These are phyloP conservation scores for Solanum neorickii DNA, from an alignment of 257 asterid genomes.

Conservation along the genomic window DNA sequence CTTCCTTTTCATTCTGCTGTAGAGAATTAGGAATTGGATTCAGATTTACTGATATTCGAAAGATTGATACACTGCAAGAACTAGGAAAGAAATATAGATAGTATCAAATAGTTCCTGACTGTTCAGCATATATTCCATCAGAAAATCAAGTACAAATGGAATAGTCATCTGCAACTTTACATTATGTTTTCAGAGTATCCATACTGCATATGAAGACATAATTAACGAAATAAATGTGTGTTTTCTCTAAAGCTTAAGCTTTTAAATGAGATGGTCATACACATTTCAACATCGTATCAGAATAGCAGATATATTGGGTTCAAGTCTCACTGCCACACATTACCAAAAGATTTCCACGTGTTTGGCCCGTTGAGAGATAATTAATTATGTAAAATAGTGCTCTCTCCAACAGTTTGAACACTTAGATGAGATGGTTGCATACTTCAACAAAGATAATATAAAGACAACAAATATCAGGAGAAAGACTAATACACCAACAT, in stretches of 20 bases:
- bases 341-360: background rate
- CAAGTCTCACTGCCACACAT: background rate
- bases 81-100: background rate
- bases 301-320: background rate
- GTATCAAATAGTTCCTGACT: background rate
- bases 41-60: background rate
- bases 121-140: background rate
- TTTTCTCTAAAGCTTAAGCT: background rate
- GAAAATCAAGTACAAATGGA: background rate
- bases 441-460: background rate
- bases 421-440: background rate
- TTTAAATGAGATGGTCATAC: background rate
- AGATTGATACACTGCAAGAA: background rate
- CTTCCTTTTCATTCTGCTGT: slow-evolving; percentile 45
- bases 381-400: background rate
- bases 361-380: background rate
- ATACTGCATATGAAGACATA: background rate
- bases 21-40: background rate
- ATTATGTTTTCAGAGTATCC: background rate
- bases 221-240: background rate
- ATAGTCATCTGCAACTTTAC: background rate
- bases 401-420: background rate
- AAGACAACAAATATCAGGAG: background rate
- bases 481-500: background rate
- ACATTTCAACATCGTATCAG: background rate